Evolutionary conservation across 352 stramenopile genomes (phyloP), one percentile per base, ranked within the genome.

Genomic region (Globisporangium rhizosaccharum): DNA sequence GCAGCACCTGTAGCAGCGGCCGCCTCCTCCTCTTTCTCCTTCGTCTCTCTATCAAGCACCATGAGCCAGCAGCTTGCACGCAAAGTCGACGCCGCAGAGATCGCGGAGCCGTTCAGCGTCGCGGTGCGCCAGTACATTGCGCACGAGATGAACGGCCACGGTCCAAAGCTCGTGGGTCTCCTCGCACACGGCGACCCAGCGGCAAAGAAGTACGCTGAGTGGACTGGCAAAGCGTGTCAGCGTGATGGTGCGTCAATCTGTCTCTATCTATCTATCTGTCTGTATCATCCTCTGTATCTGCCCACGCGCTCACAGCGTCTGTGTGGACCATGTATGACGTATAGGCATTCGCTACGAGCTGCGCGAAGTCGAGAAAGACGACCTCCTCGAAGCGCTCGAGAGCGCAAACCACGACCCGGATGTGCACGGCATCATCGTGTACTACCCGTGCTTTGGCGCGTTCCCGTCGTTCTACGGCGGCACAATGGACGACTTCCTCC

Each of bases 351-450:
- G 89, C 20, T 99, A 99, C 79, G 96, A 99, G 72, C 75, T 99
- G 60, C 86, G 94, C 44, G 87, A 90, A 42, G 82, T 98, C 45
- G 79, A 96, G 71, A 93, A 96, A 49, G 90, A 98, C 62, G 91
- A 97, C 41, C 79, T 99, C 30, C 84, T 98, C 58, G 77, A 82
- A n/a, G 92, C 90, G 15, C 73, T 99, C 14, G 79, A 97, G 53
- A 82, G 94, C 58, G 92, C 92, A 56, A 99, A 99, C 75, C 85
- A 78, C 44, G 88, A 97, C 72, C 80, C 88, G 18, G 80, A 94
- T n/a, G 96, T 98, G 51, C 91, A 98, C 76, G 94, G 96, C 42
- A 98, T 99, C 62, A 96, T 99, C 56, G 90, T 99, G 18, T 99
- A 99, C 77, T 99, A 99, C 78, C 96, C 96, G 51, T 98, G 97